Evolutionary conservation across 2,329 filamentous ascomycete species (phyloP).

Genomic region (Verticillium tricorpus): DNA sequence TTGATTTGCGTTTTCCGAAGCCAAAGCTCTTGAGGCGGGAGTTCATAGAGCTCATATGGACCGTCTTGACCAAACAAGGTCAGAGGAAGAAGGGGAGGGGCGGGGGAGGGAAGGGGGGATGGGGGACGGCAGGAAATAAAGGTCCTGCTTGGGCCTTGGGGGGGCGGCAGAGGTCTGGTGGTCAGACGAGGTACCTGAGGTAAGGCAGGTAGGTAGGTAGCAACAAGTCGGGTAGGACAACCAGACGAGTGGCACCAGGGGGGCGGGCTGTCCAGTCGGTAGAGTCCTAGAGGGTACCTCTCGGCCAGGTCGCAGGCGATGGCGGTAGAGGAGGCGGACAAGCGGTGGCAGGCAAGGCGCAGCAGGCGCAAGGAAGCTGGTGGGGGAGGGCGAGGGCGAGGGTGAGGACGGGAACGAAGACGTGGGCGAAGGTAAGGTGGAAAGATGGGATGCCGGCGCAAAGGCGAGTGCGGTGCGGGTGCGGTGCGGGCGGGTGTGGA

Average conservation of each 20-base stretch:
- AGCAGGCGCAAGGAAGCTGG: background rate
- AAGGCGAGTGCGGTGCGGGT: background rate
- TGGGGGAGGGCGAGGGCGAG: background rate
- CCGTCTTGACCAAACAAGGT: constrained; percentile 6
- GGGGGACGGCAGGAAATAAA: constrained; percentile 11
- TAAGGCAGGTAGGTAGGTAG: no score
- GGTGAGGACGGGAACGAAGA: background rate
- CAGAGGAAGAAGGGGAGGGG: constrained; percentile 23
- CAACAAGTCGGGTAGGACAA: constrained; percentile 7
- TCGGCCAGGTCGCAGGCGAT: background rate
- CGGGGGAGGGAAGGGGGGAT: constrained; percentile 8
- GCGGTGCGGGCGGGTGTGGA: background rate
- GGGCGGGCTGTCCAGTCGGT: background rate
- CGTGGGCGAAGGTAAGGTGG: background rate
- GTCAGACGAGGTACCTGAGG: background rate
- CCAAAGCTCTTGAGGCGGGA: constrained; percentile 74
- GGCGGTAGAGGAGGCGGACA: background rate
- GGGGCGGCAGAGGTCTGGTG: constrained; percentile 1
- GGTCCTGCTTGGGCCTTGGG: constrained; percentile 6
- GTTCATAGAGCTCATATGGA: constrained; percentile 74
- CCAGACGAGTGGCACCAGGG: constrained; percentile 1
- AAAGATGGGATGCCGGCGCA: background rate
- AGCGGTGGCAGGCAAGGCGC: background rate
- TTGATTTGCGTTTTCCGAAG: constrained; percentile 76
- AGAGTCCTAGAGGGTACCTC: background rate